Percentiles rank a stretch among this genome's conserved stretches.
phyloP scores from a whole-genome alignment of 768 basidiomycete genomes.

The Boletus vermiculosoides region DNA sequence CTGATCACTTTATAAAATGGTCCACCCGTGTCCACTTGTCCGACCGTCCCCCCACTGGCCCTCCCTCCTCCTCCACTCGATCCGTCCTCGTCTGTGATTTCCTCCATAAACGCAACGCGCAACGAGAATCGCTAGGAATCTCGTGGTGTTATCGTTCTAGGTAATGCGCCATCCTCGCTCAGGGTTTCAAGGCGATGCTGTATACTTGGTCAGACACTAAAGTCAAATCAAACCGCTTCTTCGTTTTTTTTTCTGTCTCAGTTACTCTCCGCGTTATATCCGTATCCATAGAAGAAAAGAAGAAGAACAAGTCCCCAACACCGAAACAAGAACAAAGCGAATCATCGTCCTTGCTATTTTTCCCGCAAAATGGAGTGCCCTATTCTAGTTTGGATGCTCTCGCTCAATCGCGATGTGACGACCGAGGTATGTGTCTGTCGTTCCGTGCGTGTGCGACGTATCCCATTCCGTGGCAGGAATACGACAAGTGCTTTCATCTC shows the following conservation, averaged over 20 bases:
- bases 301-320: not conserved
- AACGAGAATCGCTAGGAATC: not conserved
- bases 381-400: slow-evolving; percentile 79
- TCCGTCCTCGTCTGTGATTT: not conserved
- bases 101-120: not conserved
- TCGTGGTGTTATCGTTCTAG: slow-evolving; percentile 1
- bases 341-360: too few species aligned
- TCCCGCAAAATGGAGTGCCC: slow-evolving; percentile 49
- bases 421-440: slow-evolving; percentile 43
- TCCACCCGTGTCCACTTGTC: slow-evolving; percentile 1
- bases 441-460: not conserved
- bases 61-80: not conserved
- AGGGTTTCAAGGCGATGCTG: not conserved
- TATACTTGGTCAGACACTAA: not conserved
- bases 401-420: slow-evolving; percentile 70
- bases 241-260: not conserved
- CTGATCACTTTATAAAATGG: slow-evolving; percentile 32
- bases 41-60: too few species aligned
- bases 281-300: slow-evolving; percentile 1
- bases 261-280: not conserved
- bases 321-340: not conserved
- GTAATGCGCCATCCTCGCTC: not conserved
- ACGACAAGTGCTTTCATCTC: slow-evolving; percentile 61
- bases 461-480: slow-evolving; percentile 51
- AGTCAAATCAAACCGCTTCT: not conserved